These are phyloP conservation scores for Terana coerulea DNA, from an alignment of 768 basidiomycete species.

Conservation along the genomic window DNA sequence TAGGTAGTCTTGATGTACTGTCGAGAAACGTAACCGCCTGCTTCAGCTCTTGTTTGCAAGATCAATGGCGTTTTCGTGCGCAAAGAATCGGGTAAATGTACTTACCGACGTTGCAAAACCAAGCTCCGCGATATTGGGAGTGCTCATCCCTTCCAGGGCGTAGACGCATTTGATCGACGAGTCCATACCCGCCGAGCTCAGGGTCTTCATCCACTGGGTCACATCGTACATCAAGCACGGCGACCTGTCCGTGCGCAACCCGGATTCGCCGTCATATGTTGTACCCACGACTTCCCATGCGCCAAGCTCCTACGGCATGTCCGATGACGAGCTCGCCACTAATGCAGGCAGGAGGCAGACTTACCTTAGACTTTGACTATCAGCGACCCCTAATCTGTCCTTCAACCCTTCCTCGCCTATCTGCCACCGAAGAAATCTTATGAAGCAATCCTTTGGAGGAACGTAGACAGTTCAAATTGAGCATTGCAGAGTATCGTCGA, in stretches of 20 bases:
- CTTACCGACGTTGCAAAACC: conserved; percentile 20
- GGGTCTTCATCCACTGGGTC: conserved; percentile 27
- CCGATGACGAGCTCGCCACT: conserved; percentile 11
- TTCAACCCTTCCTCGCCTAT: no score
- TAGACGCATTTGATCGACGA: conserved; percentile 27
- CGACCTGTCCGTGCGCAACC: conserved; percentile 23
- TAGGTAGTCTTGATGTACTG: no score
- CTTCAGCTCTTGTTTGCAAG: neutral
- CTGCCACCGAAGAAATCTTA: no score
- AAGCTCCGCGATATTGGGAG: conserved; percentile 25
- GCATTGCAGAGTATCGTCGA: no score
- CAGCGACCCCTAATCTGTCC: no score
- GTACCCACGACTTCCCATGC: conserved; percentile 17
- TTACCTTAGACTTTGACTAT: no score
- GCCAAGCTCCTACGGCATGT: conserved; percentile 27
- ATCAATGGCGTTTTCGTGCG: conserved; percentile 2
- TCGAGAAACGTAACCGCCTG: neutral
- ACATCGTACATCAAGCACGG: conserved; percentile 32
- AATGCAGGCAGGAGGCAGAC: no score
- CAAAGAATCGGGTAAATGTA: neutral
- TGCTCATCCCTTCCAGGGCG: conserved; percentile 19
- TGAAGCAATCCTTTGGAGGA: no score
- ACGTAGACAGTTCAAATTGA: no score
- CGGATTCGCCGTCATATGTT: conserved; percentile 22
- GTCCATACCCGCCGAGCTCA: conserved; percentile 21